A percentile compares a stretch with the other conserved stretches of the same genome.
phyloP scores from a whole-genome alignment of 176 grass and related monocot species.

The Eremochloa ophiuroides region DNA sequence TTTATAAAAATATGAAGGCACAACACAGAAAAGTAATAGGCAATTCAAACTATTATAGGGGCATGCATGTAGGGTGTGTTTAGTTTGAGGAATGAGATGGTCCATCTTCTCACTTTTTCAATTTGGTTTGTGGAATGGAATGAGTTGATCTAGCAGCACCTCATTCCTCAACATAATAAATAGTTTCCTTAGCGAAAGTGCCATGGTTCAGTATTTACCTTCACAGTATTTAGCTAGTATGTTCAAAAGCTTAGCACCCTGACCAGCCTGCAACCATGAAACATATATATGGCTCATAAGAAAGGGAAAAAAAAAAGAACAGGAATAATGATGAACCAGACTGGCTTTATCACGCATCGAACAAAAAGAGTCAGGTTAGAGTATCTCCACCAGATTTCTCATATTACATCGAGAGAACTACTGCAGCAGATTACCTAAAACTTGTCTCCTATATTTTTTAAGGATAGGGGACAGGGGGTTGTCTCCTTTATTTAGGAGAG shows the following conservation, averaged over 20 bases:
- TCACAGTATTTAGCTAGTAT: constrained; percentile 98
- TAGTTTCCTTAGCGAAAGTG: not conserved
- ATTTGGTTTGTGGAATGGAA: too few species aligned
- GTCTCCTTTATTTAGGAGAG: too few species aligned
- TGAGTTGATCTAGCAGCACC: too few species aligned
- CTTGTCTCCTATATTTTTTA: too few species aligned
- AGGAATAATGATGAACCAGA: not conserved
- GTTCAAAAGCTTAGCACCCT: constrained; percentile 87
- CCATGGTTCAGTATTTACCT: constrained; percentile 45
- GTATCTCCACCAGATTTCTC: too few species aligned
- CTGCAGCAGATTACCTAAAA: too few species aligned
- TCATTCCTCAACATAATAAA: too few species aligned
- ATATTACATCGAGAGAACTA: too few species aligned
- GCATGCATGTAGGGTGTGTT: too few species aligned
- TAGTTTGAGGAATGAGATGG: too few species aligned
- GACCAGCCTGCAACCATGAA: constrained; percentile 58
- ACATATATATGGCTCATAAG: constrained; percentile 20
- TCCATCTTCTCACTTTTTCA: too few species aligned
- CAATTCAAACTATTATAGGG: not conserved
- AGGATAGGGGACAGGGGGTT: too few species aligned
- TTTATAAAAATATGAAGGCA: constrained; percentile 17
- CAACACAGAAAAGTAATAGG: constrained; percentile 8
- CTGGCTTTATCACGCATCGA: not conserved
- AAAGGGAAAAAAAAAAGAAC: constrained; percentile 22
- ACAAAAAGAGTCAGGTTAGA: not conserved